A percentile compares a stretch with the other conserved stretches of the same genome.
phyloP scores from a whole-genome alignment of 2,329 filamentous ascomycete genomes.

The Fusarium algeriense region DNA sequence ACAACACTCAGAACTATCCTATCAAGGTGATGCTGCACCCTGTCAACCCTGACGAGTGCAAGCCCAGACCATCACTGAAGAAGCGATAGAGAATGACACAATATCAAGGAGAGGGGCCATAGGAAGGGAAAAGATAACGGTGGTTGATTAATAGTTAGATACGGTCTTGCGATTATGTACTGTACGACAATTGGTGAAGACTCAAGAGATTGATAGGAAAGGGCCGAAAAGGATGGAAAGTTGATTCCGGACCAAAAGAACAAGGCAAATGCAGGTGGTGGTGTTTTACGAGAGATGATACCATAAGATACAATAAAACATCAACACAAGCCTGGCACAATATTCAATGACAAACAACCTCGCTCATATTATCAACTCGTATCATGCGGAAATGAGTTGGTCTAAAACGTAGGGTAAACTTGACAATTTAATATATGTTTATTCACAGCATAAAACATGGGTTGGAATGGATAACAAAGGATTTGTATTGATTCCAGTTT shows the following conservation, averaged over 20 bases:
- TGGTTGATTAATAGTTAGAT: conserved; percentile 34
- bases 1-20: conserved; percentile 79
- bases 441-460: background rate
- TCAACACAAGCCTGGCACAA: conserved; percentile 25
- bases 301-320: conserved; percentile 43
- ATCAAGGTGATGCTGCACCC: conserved; percentile 90
- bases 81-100: conserved; percentile 61
- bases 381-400: background rate
- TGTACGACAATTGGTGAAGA: conserved; percentile 13
- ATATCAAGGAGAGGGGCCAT: background rate
- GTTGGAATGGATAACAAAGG: conserved; percentile 12
- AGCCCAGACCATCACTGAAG: conserved; percentile 70
- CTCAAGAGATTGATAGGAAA: conserved; percentile 26
- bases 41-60: conserved; percentile 72
- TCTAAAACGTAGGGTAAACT: background rate
- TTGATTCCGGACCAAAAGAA: conserved; percentile 17
- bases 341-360: conserved; percentile 2
- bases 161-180: conserved; percentile 34
- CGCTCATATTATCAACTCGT: background rate
- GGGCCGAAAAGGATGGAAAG: conserved; percentile 20
- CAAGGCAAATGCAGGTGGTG: conserved; percentile 28
- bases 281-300: conserved; percentile 49
- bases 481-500: conserved; percentile 30
- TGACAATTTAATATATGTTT: background rate
- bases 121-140: conserved; percentile 1